phyloP scores from a whole-genome alignment of 2,329 filamentous ascomycete genomes.

The Fusarium udum region DNA sequence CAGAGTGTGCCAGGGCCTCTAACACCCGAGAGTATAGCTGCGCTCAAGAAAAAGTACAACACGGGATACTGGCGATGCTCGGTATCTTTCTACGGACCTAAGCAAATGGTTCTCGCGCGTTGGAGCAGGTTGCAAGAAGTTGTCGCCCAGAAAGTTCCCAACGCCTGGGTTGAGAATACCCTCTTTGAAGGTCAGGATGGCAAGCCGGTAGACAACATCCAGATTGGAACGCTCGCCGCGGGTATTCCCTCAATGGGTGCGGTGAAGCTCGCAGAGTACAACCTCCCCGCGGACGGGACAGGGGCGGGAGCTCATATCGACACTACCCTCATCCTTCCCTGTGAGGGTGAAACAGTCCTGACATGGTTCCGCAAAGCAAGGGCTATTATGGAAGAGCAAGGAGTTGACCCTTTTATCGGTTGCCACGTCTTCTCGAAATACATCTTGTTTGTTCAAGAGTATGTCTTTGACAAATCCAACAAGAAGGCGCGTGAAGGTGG shows the following conservation, averaged over 20 bases:
- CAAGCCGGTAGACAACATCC: background rate
- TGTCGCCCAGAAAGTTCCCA: background rate
- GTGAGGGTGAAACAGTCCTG: background rate
- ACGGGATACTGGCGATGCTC: background rate
- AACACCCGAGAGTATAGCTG: background rate
- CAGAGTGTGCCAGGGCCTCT: background rate
- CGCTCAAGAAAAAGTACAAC: background rate
- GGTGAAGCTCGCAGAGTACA: background rate
- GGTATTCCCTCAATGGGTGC: background rate
- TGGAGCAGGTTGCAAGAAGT: background rate
- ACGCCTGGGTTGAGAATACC: background rate
- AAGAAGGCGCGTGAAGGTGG: background rate
- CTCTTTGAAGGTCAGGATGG: background rate
- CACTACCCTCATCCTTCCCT: background rate
- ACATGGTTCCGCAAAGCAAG: background rate
- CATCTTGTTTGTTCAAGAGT: conserved; percentile 13
- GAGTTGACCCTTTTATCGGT: conserved; percentile 8
- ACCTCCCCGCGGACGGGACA: background rate
- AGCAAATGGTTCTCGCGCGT: background rate
- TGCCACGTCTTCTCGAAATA: conserved; percentile 13
- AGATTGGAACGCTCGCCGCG: background rate
- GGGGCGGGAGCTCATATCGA: background rate
- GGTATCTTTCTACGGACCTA: background rate
- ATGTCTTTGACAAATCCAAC: conserved; percentile 15
- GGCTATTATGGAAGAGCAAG: conserved; percentile 4